These are phyloP conservation scores for Pyrrhoderma noxium DNA, from an alignment of 1,284 basidiomycete species.

Conservation along the genomic window DNA sequence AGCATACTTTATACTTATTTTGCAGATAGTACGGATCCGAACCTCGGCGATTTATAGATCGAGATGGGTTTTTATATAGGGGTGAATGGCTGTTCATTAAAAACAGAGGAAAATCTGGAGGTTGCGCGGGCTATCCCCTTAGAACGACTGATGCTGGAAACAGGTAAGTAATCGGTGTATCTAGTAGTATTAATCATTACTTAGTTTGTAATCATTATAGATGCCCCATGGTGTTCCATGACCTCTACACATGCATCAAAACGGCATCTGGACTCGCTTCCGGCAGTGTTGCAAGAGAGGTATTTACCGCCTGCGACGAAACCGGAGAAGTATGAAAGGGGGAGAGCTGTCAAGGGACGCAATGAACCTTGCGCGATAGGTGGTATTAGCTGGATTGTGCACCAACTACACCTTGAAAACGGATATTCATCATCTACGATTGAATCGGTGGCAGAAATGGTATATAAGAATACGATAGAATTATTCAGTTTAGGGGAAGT, in stretches of 20 bases:
- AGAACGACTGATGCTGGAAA: constrained; percentile 72
- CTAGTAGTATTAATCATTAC: neutral
- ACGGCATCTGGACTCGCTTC: constrained; percentile 46
- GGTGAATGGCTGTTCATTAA: constrained; percentile 82
- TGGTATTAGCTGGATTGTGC: constrained; percentile 72
- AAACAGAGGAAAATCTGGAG: constrained; percentile 67
- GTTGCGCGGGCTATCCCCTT: constrained; percentile 55
- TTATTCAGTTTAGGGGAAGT: constrained; percentile 51
- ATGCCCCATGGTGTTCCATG: constrained; percentile 81
- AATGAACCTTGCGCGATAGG: constrained; percentile 77
- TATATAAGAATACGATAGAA: constrained; percentile 61
- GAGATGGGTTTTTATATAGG: constrained; percentile 67
- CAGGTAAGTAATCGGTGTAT: constrained; percentile 38
- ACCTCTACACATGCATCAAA: constrained; percentile 73
- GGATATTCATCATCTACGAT: no score
- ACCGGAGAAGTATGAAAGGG: constrained; percentile 60
- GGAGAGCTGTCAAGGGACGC: constrained; percentile 70
- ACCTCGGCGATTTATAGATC: constrained; percentile 35
- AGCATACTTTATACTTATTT: neutral
- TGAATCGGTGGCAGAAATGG: constrained; percentile 52
- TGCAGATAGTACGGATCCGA: constrained; percentile 6
- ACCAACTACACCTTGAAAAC: constrained; percentile 43
- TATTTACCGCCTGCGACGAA: constrained; percentile 54
- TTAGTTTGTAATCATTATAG: constrained; percentile 31
- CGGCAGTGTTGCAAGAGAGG: constrained; percentile 38